These are phyloP conservation scores for Dillenia suffruticosa DNA, from an alignment of 164 flowering plant species.

Conservation along the genomic window DNA sequence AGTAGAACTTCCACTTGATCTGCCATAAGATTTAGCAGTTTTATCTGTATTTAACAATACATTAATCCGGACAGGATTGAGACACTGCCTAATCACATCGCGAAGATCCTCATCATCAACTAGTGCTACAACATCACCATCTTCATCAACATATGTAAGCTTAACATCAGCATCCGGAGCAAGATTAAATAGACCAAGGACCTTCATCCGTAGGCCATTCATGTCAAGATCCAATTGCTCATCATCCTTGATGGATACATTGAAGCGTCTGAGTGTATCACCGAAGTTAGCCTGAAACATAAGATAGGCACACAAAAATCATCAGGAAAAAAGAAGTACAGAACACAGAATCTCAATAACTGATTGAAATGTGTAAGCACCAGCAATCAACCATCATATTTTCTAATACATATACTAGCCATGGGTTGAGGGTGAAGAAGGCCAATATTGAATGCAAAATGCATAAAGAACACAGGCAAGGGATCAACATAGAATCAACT, in stretches of 20 bases:
- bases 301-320: background rate
- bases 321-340: background rate
- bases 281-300: slow-evolving; percentile 67
- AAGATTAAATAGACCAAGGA: slow-evolving; percentile 50
- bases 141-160: slow-evolving; percentile 79
- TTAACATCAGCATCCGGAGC: slow-evolving; percentile 43
- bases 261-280: slow-evolving; percentile 77
- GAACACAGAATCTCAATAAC: no score
- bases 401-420: no score
- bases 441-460: no score
- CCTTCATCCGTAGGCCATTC: slow-evolving; percentile 50
- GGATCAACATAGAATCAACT: no score
- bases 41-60: slow-evolving; percentile 31
- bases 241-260: slow-evolving; percentile 30
- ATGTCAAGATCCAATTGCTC: slow-evolving; percentile 47
- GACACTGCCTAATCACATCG: slow-evolving; percentile 63
- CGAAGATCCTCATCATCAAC: slow-evolving; percentile 70
- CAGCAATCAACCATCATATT: no score
- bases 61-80: slow-evolving; percentile 71
- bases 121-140: slow-evolving; percentile 71
- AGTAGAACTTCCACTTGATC: slow-evolving; percentile 48
- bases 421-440: no score
- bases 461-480: no score
- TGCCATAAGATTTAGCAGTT: slow-evolving; percentile 14
- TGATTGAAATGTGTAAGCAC: no score